These are phyloP conservation scores for Ramularia endophylla DNA, from an alignment of 2,329 filamentous ascomycete genomes.

Conservation along the genomic window DNA sequence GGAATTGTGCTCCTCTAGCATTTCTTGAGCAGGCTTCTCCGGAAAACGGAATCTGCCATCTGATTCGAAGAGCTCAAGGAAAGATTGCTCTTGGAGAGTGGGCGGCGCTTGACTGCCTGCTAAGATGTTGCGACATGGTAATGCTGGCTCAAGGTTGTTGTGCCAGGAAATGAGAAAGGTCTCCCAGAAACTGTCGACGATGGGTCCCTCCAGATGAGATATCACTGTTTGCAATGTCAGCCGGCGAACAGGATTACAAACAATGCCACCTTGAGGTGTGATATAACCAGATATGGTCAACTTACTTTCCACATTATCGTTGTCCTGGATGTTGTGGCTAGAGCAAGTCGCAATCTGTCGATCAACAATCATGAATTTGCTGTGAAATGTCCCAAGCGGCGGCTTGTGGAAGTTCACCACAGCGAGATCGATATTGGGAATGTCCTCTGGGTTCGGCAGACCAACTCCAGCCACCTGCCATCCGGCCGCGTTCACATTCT, in stretches of 20 bases:
- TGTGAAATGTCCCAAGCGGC: conserved; percentile 67
- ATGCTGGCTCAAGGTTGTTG: conserved; percentile 52
- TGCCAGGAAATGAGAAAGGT: conserved; percentile 68
- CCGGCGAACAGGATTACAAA: no score
- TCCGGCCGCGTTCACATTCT: conserved; percentile 51
- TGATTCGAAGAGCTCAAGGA: conserved; percentile 28
- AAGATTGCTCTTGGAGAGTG: conserved; percentile 28
- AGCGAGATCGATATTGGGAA: conserved; percentile 65
- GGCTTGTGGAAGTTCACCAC: conserved; percentile 68
- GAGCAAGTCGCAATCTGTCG: conserved; percentile 63
- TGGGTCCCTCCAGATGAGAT: conserved; percentile 66
- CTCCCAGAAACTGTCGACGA: conserved; percentile 72
- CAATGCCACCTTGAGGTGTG: no score
- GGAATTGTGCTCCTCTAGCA: conserved; percentile 51
- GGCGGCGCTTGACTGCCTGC: conserved; percentile 36
- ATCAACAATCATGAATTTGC: conserved; percentile 74
- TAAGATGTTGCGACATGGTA: conserved; percentile 51
- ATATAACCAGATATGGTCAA: no score
- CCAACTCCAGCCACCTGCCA: conserved; percentile 52
- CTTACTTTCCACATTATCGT: conserved; percentile 62
- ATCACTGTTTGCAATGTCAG: conserved; percentile 51
- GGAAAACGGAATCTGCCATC: conserved; percentile 23
- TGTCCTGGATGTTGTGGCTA: conserved; percentile 69
- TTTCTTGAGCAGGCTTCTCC: conserved; percentile 16
- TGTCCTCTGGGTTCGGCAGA: conserved; percentile 57